Conservation (phyloP, 768 basidiomycete species). For the Termitomyces sp. region DNA sequence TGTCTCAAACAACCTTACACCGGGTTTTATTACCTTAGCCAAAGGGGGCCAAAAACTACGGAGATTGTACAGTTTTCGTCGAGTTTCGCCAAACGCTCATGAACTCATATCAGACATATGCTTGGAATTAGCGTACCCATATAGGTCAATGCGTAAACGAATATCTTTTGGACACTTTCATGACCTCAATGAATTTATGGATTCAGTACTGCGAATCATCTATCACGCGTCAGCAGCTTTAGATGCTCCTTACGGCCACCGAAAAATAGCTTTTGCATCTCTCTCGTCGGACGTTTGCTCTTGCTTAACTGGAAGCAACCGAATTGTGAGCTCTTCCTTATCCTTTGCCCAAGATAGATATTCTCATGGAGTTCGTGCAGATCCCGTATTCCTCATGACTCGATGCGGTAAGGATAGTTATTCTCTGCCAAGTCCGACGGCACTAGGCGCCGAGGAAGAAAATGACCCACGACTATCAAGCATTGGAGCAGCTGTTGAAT, state of each 20-base stretch:
- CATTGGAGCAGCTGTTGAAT: constrained; percentile 88
- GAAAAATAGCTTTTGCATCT: constrained; percentile 88
- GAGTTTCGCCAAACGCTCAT: constrained; percentile 49
- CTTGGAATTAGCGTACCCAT: constrained; percentile 79
- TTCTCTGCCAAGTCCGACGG: constrained; percentile 32
- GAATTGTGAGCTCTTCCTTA: constrained; percentile 63
- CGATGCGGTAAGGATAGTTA: constrained; percentile 66
- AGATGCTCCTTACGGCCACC: constrained; percentile 48
- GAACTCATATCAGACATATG: constrained; percentile 55
- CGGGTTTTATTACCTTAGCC: neutral
- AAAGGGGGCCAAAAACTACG: neutral
- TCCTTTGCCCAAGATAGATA: neutral
- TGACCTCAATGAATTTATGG: constrained; percentile 78
- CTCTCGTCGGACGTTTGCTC: constrained; percentile 89
- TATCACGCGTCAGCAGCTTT: constrained; percentile 57
- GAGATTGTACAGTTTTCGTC: constrained; percentile 18
- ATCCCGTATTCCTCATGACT: constrained; percentile 93
- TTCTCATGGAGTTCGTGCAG: constrained; percentile 31
- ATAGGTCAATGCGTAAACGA: constrained; percentile 38
- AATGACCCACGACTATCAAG: constrained; percentile 55
- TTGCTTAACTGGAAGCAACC: constrained; percentile 98
- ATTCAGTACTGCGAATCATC: constrained; percentile 79
- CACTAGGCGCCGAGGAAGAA: constrained; percentile 32
- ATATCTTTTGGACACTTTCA: constrained; percentile 44
- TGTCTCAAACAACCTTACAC: too few relatives aligned